Evolutionary conservation across 108 stramenopile species (phyloP).

Genomic region (Fistulifera pelliculosa): DNA sequence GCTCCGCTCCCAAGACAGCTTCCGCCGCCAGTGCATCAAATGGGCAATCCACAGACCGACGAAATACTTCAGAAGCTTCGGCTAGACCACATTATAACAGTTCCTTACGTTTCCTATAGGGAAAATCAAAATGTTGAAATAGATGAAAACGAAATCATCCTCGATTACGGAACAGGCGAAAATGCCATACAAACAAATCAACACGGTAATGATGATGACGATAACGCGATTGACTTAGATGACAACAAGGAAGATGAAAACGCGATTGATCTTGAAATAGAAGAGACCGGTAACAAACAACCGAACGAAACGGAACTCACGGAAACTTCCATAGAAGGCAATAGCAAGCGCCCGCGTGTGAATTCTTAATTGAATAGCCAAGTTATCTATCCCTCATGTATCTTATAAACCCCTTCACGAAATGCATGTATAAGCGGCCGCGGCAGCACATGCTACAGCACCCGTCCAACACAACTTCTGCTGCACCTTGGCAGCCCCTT

Average conservation of each 20-base stretch:
- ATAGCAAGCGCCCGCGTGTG: too few relatives aligned
- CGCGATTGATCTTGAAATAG: constrained; percentile 15
- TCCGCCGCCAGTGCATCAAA: constrained; percentile 29
- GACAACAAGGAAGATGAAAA: constrained; percentile 11
- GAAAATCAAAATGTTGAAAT: background rate
- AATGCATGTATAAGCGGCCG: too few relatives aligned
- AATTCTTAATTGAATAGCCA: too few relatives aligned
- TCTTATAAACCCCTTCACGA: too few relatives aligned
- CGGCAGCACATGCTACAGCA: too few relatives aligned
- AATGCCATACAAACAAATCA: background rate
- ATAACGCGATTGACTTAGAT: constrained; percentile 6
- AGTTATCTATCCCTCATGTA: too few relatives aligned
- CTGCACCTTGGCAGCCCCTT: too few relatives aligned
- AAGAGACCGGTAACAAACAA: background rate
- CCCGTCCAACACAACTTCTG: too few relatives aligned
- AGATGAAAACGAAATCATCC: constrained; percentile 50
- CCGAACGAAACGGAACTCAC: background rate
- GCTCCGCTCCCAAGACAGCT: constrained; percentile 21
- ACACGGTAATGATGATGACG: constrained; percentile 1
- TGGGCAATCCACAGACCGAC: constrained; percentile 95
- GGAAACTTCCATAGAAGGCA: too few relatives aligned
- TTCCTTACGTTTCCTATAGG: constrained; percentile 34
- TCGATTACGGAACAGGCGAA: constrained; percentile 23
- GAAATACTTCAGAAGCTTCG: constrained; percentile 59
- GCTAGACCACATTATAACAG: constrained; percentile 67